Evolutionary conservation across 148 eudicot genomes (phyloP).

Genomic region (Spergularia bocconei): DNA sequence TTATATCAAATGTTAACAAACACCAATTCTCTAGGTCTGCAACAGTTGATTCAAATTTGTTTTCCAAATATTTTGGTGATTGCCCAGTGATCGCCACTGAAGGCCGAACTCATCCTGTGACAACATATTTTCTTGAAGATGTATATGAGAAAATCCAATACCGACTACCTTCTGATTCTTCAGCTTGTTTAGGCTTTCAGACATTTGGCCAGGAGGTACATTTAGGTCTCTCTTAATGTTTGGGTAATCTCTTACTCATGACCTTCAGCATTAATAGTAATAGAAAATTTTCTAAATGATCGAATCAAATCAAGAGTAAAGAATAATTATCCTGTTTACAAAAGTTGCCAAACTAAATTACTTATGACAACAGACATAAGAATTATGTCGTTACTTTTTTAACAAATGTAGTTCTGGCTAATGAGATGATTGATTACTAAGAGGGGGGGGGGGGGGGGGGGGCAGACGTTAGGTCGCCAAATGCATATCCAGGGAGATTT

Average conservation of each 20-base stretch:
- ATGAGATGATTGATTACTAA: too few relatives aligned
- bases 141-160: conserved; percentile 69
- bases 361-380: neutral
- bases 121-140: conserved; percentile 85
- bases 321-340: neutral
- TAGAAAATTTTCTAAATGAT: neutral
- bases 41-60: conserved; percentile 87
- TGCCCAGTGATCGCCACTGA: conserved; percentile 91
- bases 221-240: neutral
- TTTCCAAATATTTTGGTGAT: conserved; percentile 79
- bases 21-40: conserved; percentile 67
- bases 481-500: too few relatives aligned
- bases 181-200: conserved; percentile 63
- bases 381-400: too few relatives aligned
- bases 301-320: neutral
- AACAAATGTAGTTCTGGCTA: too few relatives aligned
- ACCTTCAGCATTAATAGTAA: neutral
- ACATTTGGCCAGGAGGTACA: conserved; percentile 36
- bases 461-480: too few relatives aligned
- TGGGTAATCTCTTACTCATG: neutral
- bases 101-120: conserved; percentile 96
- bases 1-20: conserved; percentile 10
- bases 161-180: conserved; percentile 87
- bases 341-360: neutral
- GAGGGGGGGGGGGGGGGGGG: too few relatives aligned